Evolutionary conservation across 495 filamentous ascomycete species (phyloP).

Genomic region (Penicillium taxi): DNA sequence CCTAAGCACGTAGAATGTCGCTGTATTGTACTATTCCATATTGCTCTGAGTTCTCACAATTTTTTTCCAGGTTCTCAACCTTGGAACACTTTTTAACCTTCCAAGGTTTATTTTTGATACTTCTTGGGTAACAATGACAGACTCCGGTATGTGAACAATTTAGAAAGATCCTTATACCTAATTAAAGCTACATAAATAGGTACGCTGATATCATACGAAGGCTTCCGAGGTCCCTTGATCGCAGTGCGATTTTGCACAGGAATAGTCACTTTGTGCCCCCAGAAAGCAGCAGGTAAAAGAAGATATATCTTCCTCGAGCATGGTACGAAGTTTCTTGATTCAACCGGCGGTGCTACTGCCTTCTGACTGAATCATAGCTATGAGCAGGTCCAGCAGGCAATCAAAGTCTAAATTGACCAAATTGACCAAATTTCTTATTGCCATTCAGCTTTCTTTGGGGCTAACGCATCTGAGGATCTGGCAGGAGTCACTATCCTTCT

Average conservation of each 20-base stretch:
- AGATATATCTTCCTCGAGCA: constrained; percentile 45
- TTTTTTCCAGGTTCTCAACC: neutral
- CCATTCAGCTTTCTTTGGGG: constrained; percentile 46
- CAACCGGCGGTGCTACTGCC: constrained; percentile 46
- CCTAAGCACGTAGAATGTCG: constrained; percentile 2
- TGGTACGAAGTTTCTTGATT: constrained; percentile 58
- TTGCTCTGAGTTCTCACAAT: neutral
- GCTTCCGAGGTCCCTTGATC: neutral
- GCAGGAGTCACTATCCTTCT: no score
- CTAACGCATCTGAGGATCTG: constrained; percentile 39
- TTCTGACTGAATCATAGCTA: constrained; percentile 45
- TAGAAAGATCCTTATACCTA: neutral
- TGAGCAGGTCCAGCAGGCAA: constrained; percentile 34
- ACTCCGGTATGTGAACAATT: constrained; percentile 1
- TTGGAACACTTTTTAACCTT: neutral
- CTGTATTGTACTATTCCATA: neutral
- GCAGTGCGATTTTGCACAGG: constrained; percentile 38
- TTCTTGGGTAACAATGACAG: neutral
- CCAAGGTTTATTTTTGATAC: neutral
- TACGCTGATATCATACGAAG: constrained; percentile 5
- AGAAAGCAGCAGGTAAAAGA: constrained; percentile 35
- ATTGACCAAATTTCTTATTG: constrained; percentile 45
- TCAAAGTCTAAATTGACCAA: constrained; percentile 48
- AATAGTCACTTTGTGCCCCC: constrained; percentile 33
- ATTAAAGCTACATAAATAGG: no score